Base-by-base conservation (phyloP, 139 green algal genomes). In the Ostreobium quekettii region DNA sequence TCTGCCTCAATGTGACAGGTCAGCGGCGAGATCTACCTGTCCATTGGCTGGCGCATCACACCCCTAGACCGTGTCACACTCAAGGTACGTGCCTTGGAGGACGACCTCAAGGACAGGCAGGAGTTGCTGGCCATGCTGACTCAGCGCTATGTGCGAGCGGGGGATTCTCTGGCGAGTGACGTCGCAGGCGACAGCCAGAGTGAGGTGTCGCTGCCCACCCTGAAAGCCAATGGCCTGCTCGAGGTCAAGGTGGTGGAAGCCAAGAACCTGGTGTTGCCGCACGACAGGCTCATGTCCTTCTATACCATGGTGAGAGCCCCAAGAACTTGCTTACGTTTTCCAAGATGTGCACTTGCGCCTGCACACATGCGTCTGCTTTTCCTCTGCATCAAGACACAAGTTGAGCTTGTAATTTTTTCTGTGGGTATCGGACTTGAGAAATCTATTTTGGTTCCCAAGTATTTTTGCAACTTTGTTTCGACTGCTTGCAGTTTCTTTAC, bases 181-280 rank as follows among this genome's bases (percentile, higher is more conserved):
- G 26, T 35, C 6, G 30, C 59, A n/a, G n/a, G n/a, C n/a, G n/a
- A n/a, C n/a, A n/a, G n/a, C n/a, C n/a, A n/a, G n/a, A n/a, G n/a
- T n/a, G 5, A 38, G 46, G 29, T 31, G 59, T 39, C 11, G 32
- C 26, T 47, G 22, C 32, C 26, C 24, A 66, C 30, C 7, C 4
- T 8, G 11, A 28, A 5, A 28, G 48, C 48, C 48, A 28, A 26
- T 8, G 72, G 53, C 31, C 39, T 48, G 29, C 59, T 79, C 47
- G 74, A 79, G 1, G 32, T 79, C 47, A 79, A 72, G 64, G 64
- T 82, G 38, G 60, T 82, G 31, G 76, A 82, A 70, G 76, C 61
- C 1, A 47, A 60, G 24, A 82, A 77, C 59, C 46, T 82, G 53
- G 29, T 46, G 15, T 33, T 74, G 35, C 56, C 38, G 2, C 49